Evolutionary conservation across 2,329 filamentous ascomycete genomes (phyloP), one percentile per base, ranked within the genome.

Genomic region (Colletotrichum truncatum): DNA sequence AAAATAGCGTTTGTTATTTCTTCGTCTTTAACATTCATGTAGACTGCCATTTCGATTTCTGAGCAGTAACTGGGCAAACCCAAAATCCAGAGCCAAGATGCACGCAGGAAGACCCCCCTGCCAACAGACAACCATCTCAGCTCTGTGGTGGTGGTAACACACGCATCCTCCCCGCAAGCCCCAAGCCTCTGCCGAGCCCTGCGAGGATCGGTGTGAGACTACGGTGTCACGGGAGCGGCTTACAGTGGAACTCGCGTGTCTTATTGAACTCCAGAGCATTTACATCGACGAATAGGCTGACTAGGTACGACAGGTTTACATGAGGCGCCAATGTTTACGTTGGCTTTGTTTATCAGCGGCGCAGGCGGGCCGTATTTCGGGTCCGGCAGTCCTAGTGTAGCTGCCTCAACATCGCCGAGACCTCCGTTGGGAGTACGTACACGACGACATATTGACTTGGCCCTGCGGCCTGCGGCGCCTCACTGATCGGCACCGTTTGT

Each of bases 401-500:
- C 12, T 14, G 16, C 48, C 7, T 23, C 18, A 3, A 25, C n/a
- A 23, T 14, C 18, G n/a, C 48, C 48, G 18, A 25, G 21, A 8
- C 28, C 7, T 11, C 16, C 7, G 23, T 14, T 11, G 4, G 14
- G 3, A 14, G 12, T 52, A 52, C 48, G 32, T 26, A 36, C 30
- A 36, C 12, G 30, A 34, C 32, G 14, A 41, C 51, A 14, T 16
- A 14, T 0, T 23, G 48, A 32, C 55, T 65, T 16, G 32, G 41
- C 21, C 3, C 56, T 60, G 55, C 46, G 46, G 55, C 21, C 36
- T 39, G 46, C 48, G 48, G 48, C 48, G 48, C 32, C 56, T 65
- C 10, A 14, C 48, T 54, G 62, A 65, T 61, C 62, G 62, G 56
- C 62, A 25, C 28, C 48, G 34, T 43, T 16, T 61, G 39, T 56